Percentiles rank a stretch among this genome's conserved stretches.
These are phyloP conservation scores for Apiospora saccharicola DNA, from an alignment of 2,329 filamentous ascomycete species.

Conservation along the genomic window DNA sequence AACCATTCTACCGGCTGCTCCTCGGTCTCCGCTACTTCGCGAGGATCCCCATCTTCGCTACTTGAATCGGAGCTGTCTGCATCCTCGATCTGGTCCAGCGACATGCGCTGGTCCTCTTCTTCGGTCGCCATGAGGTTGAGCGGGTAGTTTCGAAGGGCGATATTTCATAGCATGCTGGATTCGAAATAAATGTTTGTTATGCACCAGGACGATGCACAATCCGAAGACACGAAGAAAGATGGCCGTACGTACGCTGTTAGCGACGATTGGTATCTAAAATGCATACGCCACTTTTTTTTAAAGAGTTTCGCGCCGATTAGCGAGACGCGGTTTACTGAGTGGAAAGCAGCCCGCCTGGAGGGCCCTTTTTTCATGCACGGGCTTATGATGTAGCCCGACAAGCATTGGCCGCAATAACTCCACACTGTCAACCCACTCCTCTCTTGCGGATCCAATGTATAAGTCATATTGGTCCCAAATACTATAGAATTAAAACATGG, in stretches of 20 bases:
- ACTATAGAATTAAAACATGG: no score
- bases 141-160: not conserved
- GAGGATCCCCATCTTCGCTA: conserved; percentile 46
- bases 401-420: not conserved
- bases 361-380: not conserved
- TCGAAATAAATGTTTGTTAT: not conserved
- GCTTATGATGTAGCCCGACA: not conserved
- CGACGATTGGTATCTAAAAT: not conserved
- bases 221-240: not conserved
- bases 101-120: conserved; percentile 5
- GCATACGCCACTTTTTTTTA: conserved; percentile 10
- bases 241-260: not conserved
- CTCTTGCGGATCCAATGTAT: not conserved
- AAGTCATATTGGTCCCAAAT: no score
- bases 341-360: not conserved
- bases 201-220: not conserved
- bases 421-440: not conserved
- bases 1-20: conserved; percentile 68
- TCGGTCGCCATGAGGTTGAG: conserved; percentile 32
- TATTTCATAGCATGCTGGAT: conserved; percentile 7
- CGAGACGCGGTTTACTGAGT: conserved; percentile 6
- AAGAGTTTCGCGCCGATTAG: conserved; percentile 14
- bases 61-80: conserved; percentile 38
- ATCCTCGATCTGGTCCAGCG: conserved; percentile 18
- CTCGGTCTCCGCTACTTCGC: conserved; percentile 36